These are phyloP conservation scores for Neurospora tetrasperma DNA, from an alignment of 495 filamentous ascomycete genomes.

Conservation along the genomic window DNA sequence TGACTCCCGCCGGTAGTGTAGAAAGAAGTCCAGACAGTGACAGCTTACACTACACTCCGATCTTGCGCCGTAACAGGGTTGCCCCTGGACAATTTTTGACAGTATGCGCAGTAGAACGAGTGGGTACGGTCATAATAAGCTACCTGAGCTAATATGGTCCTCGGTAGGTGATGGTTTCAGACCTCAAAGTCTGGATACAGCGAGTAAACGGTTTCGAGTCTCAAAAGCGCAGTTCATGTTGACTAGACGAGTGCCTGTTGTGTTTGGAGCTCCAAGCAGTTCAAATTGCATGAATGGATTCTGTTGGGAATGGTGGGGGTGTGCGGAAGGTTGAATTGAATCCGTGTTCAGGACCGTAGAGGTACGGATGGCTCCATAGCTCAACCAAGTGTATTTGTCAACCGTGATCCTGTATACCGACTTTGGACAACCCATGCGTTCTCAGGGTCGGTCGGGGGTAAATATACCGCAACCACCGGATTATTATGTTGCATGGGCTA, in stretches of 20 bases:
- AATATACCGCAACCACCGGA: neutral
- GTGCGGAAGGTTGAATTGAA: neutral
- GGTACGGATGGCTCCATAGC: neutral
- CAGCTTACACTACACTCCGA: neutral
- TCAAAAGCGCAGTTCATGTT: neutral
- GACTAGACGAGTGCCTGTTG: neutral
- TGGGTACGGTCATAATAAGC: neutral
- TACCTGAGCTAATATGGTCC: neutral
- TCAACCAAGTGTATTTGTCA: neutral
- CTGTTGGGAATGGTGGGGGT: neutral
- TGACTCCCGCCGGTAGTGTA: neutral
- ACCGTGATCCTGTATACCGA: neutral
- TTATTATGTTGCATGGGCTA: neutral
- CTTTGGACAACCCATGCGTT: neutral
- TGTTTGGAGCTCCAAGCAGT: neutral
- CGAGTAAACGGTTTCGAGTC: neutral
- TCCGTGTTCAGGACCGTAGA: neutral
- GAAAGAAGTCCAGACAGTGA: neutral
- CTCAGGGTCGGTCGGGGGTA: neutral
- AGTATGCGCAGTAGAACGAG: neutral
- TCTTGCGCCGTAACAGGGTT: conserved; percentile 1
- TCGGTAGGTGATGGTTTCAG: neutral
- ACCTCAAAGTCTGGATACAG: neutral
- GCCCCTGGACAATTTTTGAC: neutral
- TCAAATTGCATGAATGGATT: neutral